phyloP scores from a whole-genome alignment of 192 early-diverging fungal genomes.

The Coemansia sp. region DNA sequence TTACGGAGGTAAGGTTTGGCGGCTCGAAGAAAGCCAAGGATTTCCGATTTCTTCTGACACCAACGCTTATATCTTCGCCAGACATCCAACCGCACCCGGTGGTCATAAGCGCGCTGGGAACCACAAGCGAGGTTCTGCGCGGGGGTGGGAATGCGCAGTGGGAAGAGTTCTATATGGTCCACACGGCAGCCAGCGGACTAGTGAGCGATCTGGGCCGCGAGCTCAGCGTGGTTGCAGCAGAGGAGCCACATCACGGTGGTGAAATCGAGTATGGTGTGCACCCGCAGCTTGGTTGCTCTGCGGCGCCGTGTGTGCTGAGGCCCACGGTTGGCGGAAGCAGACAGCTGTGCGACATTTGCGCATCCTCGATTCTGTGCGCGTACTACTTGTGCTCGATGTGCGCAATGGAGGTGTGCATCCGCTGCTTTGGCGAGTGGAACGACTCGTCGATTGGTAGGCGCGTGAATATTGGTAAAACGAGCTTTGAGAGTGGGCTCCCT shows the following conservation, averaged over 20 bases:
- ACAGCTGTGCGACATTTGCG: constrained; percentile 58
- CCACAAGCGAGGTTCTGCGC: not conserved
- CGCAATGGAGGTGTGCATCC: constrained; percentile 44
- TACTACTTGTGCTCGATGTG: constrained; percentile 49
- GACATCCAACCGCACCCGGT: not conserved
- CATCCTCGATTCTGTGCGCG: constrained; percentile 48
- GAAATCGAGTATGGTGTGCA: constrained; percentile 18
- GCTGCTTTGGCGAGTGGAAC: constrained; percentile 46
- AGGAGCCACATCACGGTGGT: not conserved
- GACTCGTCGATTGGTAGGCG: not conserved
- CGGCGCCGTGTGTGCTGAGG: constrained; percentile 21
- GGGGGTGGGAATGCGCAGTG: not conserved
- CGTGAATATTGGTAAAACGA: not conserved
- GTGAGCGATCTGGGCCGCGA: constrained; percentile 1
- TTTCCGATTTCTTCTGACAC: constrained; percentile 11
- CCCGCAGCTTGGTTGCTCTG: constrained; percentile 27
- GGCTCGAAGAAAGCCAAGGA: not conserved
- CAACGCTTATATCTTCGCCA: constrained; percentile 10
- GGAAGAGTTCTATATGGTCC: constrained; percentile 19
- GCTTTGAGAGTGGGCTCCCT: too few relatives aligned
- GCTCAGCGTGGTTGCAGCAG: not conserved
- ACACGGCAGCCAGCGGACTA: constrained; percentile 10
- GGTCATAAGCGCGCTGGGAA: not conserved
- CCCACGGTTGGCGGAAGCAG: constrained; percentile 14
- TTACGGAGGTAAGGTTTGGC: constrained; percentile 1